A percentile compares a stretch with the other conserved stretches of the same genome.
phyloP scores from a whole-genome alignment of 1,139 yeast genomes.

The Blastobotrys petasosporus region DNA sequence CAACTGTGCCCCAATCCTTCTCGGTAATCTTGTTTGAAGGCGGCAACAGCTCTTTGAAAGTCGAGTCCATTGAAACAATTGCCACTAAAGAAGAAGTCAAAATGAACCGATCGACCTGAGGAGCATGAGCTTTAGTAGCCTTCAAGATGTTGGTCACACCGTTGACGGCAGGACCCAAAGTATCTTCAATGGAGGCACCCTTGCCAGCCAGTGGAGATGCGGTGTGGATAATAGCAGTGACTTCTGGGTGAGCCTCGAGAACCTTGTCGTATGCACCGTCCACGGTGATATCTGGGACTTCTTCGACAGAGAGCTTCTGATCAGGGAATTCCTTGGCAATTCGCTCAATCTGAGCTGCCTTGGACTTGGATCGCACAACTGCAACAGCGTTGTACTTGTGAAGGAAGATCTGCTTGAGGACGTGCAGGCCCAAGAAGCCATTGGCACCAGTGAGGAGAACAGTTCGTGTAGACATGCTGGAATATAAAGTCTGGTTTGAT shows the following conservation, averaged over 20 bases:
- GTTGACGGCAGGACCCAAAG: background rate
- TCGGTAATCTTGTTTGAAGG: slow-evolving; percentile 28
- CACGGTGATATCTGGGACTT: slow-evolving; percentile 48
- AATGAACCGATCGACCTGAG: background rate
- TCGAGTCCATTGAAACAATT: background rate
- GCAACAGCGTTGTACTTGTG: slow-evolving; percentile 51
- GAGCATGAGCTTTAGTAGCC: background rate
- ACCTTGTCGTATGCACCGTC: slow-evolving; percentile 47
- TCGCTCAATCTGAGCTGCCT: slow-evolving; percentile 41
- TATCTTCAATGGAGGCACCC: background rate
- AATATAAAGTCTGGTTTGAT: too few species aligned
- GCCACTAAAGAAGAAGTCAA: slow-evolving; percentile 2
- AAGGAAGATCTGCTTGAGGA: slow-evolving; percentile 30
- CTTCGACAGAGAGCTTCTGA: slow-evolving; percentile 35
- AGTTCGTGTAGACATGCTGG: background rate
- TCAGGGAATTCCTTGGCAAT: slow-evolving; percentile 31
- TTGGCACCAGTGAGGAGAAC: slow-evolving; percentile 53
- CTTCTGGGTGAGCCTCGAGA: background rate
- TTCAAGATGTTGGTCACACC: background rate
- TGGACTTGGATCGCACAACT: slow-evolving; percentile 48
- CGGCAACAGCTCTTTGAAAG: too few species aligned
- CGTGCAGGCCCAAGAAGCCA: slow-evolving; percentile 52
- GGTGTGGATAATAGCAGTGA: background rate
- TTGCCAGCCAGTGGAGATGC: background rate
- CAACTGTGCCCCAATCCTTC: slow-evolving; percentile 39